phyloP scores from a whole-genome alignment of 345 rosid genomes.

The Clarkia xantiana region DNA sequence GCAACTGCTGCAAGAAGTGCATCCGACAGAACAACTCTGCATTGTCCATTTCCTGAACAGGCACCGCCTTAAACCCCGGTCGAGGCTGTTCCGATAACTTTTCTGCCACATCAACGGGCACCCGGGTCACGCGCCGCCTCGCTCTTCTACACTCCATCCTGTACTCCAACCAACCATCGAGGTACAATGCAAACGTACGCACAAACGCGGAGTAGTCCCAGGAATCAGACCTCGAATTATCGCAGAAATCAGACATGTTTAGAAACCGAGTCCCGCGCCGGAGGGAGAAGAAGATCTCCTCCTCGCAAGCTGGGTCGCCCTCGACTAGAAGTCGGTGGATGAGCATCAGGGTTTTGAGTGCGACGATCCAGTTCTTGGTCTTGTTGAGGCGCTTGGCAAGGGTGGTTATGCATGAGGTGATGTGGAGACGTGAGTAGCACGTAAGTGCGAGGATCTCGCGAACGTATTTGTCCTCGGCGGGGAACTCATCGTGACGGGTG shows the following conservation, averaged over 20 bases:
- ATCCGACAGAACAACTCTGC: conserved; percentile 74
- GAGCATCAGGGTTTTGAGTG: conserved; percentile 61
- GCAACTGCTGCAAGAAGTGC: conserved; percentile 73
- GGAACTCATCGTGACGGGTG: conserved; percentile 90
- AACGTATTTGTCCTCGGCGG: conserved; percentile 59
- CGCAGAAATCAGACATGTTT: conserved; percentile 72
- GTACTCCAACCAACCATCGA: conserved; percentile 68
- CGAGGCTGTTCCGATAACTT: background rate
- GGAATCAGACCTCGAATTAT: conserved; percentile 63
- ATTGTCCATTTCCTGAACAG: conserved; percentile 56
- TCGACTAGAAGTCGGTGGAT: conserved; percentile 59
- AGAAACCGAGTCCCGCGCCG: conserved; percentile 70
- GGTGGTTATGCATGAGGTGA: conserved; percentile 51
- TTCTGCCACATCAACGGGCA: conserved; percentile 13
- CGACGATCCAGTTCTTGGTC: conserved; percentile 87
- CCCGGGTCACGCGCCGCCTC: conserved; percentile 18
- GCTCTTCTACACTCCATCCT: conserved; percentile 30
- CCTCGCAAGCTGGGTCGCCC: conserved; percentile 56
- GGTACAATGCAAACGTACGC: conserved; percentile 51
- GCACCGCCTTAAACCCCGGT: conserved; percentile 23
- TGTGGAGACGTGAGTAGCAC: conserved; percentile 66
- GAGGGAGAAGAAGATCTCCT: conserved; percentile 58
- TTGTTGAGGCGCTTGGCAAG: conserved; percentile 66
- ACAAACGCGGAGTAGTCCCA: conserved; percentile 87
- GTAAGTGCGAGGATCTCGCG: conserved; percentile 71